phyloP scores from a whole-genome alignment of 768 basidiomycete species.

The Rickenella mellea region DNA sequence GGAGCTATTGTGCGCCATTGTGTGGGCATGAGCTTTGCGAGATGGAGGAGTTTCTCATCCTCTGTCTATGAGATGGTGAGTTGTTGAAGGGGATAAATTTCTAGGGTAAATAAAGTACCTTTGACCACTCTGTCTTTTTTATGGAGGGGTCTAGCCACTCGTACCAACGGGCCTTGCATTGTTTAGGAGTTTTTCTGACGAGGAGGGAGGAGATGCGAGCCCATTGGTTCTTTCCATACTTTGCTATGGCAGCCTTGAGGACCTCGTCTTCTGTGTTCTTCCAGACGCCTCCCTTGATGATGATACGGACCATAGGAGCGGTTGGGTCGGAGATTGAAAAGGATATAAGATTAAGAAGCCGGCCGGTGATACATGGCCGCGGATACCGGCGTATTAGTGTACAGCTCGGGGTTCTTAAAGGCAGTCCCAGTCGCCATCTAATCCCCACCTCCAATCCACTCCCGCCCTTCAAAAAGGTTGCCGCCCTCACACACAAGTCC shows the following conservation, averaged over 20 bases:
- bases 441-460: constrained; percentile 26
- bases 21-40: constrained; percentile 98
- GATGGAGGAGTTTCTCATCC: constrained; percentile 95
- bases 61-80: constrained; percentile 52
- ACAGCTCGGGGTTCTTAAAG: no score
- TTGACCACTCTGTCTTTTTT: constrained; percentile 99
- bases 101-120: constrained; percentile 61
- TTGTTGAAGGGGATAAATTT: background rate
- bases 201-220: constrained; percentile 96
- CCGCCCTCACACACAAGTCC: constrained; percentile 1
- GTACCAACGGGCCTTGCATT: constrained; percentile 99
- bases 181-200: constrained; percentile 97
- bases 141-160: constrained; percentile 99
- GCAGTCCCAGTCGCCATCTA: no score
- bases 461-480: no score
- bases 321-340: no score
- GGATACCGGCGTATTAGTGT: background rate
- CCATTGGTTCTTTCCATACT: constrained; percentile 97
- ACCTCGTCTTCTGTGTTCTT: constrained; percentile 98
- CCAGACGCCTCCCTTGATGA: constrained; percentile 76
- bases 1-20: constrained; percentile 99
- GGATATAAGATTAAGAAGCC: constrained; percentile 7
- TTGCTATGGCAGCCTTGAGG: constrained; percentile 95
- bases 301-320: constrained; percentile 91
- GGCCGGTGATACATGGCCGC: background rate